Percentiles rank a stretch among this genome's conserved stretches.
Conservation (phyloP, 768 basidiomycete genomes). For the Boletus speciosus region DNA sequence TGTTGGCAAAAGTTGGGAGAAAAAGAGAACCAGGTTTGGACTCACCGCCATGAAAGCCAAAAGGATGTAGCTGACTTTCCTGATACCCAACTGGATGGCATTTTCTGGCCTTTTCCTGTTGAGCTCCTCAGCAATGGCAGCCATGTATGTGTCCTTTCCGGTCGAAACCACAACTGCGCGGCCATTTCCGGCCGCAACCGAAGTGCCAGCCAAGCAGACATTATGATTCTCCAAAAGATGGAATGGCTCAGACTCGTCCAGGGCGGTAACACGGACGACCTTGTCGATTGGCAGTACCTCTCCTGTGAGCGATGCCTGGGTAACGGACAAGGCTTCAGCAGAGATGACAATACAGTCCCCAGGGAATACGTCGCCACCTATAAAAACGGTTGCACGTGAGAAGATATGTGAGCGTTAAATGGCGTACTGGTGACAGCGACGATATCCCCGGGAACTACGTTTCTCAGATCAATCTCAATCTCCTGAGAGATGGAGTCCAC, state of each 20-base stretch:
- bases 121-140: constrained; percentile 34
- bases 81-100: constrained; percentile 32
- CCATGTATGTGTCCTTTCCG: constrained; percentile 34
- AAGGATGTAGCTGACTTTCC: constrained; percentile 32
- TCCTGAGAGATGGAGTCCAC: constrained; percentile 20
- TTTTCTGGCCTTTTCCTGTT: constrained; percentile 32
- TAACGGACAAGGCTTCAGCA: constrained; percentile 32
- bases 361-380: constrained; percentile 36
- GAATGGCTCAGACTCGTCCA: constrained; percentile 19
- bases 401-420: background rate
- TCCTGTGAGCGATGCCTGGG: constrained; percentile 36
- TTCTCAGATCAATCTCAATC: constrained; percentile 29
- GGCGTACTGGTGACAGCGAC: constrained; percentile 29
- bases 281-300: constrained; percentile 37
- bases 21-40: background rate
- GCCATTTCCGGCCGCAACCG: constrained; percentile 33
- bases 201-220: constrained; percentile 34
- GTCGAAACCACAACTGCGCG: constrained; percentile 31
- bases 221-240: constrained; percentile 32
- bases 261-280: constrained; percentile 11
- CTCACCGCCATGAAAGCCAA: constrained; percentile 31
- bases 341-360: constrained; percentile 34
- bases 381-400: background rate
- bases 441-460: constrained; percentile 33
- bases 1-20: background rate